phyloP scores from a whole-genome alignment of 148 eudicot species.

The Rhododendron ferrugineum region DNA sequence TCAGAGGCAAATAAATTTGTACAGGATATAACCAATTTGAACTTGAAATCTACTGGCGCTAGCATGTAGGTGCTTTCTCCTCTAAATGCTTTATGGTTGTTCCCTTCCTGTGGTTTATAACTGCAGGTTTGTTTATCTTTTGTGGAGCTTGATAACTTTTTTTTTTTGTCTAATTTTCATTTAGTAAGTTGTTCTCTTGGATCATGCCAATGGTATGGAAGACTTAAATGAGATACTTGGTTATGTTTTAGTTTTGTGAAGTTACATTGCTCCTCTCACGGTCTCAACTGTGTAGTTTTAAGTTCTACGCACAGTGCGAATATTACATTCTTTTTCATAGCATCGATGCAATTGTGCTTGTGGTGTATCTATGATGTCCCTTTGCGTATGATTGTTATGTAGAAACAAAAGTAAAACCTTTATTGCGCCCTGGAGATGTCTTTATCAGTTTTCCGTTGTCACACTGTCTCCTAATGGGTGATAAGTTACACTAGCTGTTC shows the following conservation, averaged over 20 bases:
- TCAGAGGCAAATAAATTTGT: constrained; percentile 56
- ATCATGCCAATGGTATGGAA: neutral
- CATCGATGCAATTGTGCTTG: neutral
- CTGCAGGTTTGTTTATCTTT: neutral
- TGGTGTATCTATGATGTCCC: neutral
- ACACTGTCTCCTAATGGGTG: neutral
- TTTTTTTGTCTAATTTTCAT: neutral
- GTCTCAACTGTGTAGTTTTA: neutral
- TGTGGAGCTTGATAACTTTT: neutral
- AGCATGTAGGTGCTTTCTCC: constrained; percentile 65
- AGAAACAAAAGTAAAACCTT: neutral
- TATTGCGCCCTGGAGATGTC: neutral
- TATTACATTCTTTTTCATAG: neutral
- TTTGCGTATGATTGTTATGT: neutral
- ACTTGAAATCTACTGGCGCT: constrained; percentile 27
- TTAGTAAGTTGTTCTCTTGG: neutral
- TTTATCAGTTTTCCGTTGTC: neutral
- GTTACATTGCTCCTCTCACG: neutral
- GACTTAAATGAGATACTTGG: neutral
- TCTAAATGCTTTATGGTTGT: neutral
- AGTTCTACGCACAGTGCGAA: neutral
- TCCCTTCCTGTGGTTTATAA: neutral
- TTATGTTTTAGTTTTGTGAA: neutral
- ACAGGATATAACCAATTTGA: constrained; percentile 43
- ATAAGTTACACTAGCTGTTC: neutral